phyloP scores from a whole-genome alignment of 2,329 filamentous ascomycete species.

The Penicillium olsonii region DNA sequence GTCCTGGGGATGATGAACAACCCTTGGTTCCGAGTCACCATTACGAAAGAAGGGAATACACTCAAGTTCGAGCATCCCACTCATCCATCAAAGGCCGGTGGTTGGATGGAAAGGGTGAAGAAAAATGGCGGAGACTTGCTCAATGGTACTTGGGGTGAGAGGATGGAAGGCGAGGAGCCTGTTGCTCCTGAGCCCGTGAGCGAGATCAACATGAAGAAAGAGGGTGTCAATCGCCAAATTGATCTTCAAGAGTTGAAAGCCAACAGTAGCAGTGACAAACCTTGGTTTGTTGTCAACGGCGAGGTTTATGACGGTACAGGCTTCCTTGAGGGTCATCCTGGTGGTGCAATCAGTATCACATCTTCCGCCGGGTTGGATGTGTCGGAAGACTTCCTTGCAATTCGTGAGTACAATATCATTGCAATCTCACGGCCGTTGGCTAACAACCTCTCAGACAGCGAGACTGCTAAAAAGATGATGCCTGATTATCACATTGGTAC shows the following conservation, averaged over 20 bases:
- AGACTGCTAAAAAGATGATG: conserved; percentile 93
- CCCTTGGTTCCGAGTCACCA: conserved; percentile 82
- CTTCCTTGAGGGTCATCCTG: conserved; percentile 81
- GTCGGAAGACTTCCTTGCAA: conserved; percentile 87
- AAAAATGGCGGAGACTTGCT: conserved; percentile 75
- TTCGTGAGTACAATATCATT: conserved; percentile 81
- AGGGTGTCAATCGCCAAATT: conserved; percentile 63
- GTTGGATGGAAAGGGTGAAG: conserved; percentile 94
- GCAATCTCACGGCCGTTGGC: too few species aligned
- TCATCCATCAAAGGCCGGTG: conserved; percentile 74
- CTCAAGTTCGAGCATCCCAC: conserved; percentile 88
- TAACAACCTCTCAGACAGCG: conserved; percentile 66
- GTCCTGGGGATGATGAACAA: conserved; percentile 99
- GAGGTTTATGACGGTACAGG: conserved; percentile 84
- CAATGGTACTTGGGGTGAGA: conserved; percentile 85
- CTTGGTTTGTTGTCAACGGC: conserved; percentile 87
- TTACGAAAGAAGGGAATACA: conserved; percentile 65
- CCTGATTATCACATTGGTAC: conserved; percentile 79
- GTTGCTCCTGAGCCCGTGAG: conserved; percentile 53
- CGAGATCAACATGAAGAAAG: conserved; percentile 77
- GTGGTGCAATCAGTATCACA: conserved; percentile 81
- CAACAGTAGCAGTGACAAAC: conserved; percentile 65
- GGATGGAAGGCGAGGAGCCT: conserved; percentile 52
- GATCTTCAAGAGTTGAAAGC: conserved; percentile 70
- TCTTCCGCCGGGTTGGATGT: conserved; percentile 79